Conservation (phyloP, 2,329 filamentous ascomycete species). For the Arthrocladium fulminans region DNA sequence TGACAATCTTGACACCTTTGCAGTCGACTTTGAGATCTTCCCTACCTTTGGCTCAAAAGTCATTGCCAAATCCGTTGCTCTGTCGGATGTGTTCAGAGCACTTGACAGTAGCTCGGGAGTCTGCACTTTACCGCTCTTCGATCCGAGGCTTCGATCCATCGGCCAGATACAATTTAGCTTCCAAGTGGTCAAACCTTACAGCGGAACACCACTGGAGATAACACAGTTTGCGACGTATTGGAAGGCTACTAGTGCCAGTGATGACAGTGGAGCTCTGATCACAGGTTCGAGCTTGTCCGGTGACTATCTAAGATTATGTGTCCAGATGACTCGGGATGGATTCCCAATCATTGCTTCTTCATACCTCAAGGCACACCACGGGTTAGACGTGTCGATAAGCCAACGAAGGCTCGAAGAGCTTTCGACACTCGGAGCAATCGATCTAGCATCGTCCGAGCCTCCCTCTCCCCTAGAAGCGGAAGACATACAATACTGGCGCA, state of each 20-base stretch:
- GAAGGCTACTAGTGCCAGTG: slow-evolving; percentile 93
- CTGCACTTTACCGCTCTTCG: slow-evolving; percentile 83
- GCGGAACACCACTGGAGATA: slow-evolving; percentile 84
- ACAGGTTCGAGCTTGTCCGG: slow-evolving; percentile 92
- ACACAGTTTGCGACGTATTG: slow-evolving; percentile 98
- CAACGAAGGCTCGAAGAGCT: slow-evolving; percentile 56
- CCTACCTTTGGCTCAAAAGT: slow-evolving; percentile 96
- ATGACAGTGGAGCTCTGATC: slow-evolving; percentile 77
- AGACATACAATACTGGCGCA: slow-evolving; percentile 40
- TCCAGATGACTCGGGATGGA: slow-evolving; percentile 83
- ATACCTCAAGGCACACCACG: slow-evolving; percentile 69
- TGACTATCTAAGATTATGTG: slow-evolving; percentile 86
- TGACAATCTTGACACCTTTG: slow-evolving; percentile 84
- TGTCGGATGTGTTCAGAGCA: slow-evolving; percentile 76
- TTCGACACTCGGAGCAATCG: slow-evolving; percentile 25
- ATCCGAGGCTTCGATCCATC: slow-evolving; percentile 81
- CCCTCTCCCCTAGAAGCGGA: slow-evolving; percentile 11
- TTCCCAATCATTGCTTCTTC: slow-evolving; percentile 78
- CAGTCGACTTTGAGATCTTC: slow-evolving; percentile 94
- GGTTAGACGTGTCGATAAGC: slow-evolving; percentile 72
- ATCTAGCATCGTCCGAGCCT: slow-evolving; percentile 38
- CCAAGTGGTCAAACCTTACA: slow-evolving; percentile 93
- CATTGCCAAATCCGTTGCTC: slow-evolving; percentile 87
- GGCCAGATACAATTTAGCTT: slow-evolving; percentile 90
- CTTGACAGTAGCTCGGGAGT: slow-evolving; percentile 65